Conservation (phyloP, 108 stramenopile genomes). For the Skeletonema marinoi region DNA sequence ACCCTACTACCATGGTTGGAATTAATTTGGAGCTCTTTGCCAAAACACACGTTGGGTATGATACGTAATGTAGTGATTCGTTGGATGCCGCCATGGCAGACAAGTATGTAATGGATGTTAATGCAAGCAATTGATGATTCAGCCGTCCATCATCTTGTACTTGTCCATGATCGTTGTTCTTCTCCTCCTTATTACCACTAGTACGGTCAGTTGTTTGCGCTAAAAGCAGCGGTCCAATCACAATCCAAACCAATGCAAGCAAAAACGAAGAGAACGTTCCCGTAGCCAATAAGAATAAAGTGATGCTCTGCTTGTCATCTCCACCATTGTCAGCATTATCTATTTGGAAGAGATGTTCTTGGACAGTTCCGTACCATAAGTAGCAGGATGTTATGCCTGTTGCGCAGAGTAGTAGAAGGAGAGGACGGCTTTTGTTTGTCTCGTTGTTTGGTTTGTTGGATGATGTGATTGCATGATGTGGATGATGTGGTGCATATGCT, state of each 20-base stretch:
- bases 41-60: conserved; percentile 92
- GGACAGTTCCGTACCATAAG: conserved; percentile 80
- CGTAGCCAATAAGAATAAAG: conserved; percentile 69
- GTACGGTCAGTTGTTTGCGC: neutral
- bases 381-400: conserved; percentile 80
- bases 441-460: neutral
- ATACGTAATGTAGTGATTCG: conserved; percentile 81
- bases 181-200: neutral
- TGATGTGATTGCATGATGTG: no score
- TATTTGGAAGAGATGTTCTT: conserved; percentile 61
- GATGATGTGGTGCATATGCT: no score
- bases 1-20: conserved; percentile 89
- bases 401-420: conserved; percentile 59
- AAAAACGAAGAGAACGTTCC: conserved; percentile 67
- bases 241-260: conserved; percentile 64
- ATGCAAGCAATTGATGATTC: conserved; percentile 49
- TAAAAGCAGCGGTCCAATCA: conserved; percentile 19
- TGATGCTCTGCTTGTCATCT: conserved; percentile 53
- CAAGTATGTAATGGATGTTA: conserved; percentile 65
- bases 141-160: conserved; percentile 11
- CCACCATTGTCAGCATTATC: conserved; percentile 7
- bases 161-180: neutral
- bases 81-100: conserved; percentile 81
- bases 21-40: conserved; percentile 95
- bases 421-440: conserved; percentile 4